Base-by-base conservation (phyloP, 75 land plant species). In the Ceratopteris richardii region DNA sequence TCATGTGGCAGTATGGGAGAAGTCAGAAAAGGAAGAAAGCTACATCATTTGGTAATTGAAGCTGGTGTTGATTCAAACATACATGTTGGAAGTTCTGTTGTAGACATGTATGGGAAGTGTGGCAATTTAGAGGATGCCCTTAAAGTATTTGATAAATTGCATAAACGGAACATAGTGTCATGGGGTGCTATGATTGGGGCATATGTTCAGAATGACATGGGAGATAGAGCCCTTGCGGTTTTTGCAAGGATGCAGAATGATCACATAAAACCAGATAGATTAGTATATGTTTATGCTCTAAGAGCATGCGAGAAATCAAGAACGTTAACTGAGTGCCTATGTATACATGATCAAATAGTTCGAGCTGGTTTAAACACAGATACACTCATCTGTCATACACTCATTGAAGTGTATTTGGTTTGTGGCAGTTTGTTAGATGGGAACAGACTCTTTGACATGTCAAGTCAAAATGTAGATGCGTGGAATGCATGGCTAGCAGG, bases 161-260 rank as follows among this genome's bases (percentile, higher is more conserved):
- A 24, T n/a, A 24, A 59, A 14, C 60, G 64, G 27, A 74, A 54
- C 54, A 64, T 74, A 0, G 23, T 73, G 18, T 67, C 77, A 31
- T 77, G 77, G 72, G 72, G 71, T 13, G 65, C 80, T 25, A 73
- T 77, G 66, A 73, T 77, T 18, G 54, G 76, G 47, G 77, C 67
- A 31, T 56, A 67, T 42, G 77, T 70, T 48, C 52, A 54, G 39
- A 68, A 63, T 52, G 79, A 74, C 21, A 29, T 21, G n/a, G 63
- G 61, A 29, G 16, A 7, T 30, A 58, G 59, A 19, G 80, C 77
- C 20, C 21, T 64, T 3, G 10, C 24, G 6, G 28, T 77, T 18
- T 68, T 77, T 42, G 9, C 29, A 2, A 31, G 30, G 18, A 74
- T 73, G 80, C 62, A 57, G 27, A 28, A 31, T 18, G 64, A 57